Base-by-base conservation (phyloP, 768 basidiomycete species). In the Aureoboletus auriporus region DNA sequence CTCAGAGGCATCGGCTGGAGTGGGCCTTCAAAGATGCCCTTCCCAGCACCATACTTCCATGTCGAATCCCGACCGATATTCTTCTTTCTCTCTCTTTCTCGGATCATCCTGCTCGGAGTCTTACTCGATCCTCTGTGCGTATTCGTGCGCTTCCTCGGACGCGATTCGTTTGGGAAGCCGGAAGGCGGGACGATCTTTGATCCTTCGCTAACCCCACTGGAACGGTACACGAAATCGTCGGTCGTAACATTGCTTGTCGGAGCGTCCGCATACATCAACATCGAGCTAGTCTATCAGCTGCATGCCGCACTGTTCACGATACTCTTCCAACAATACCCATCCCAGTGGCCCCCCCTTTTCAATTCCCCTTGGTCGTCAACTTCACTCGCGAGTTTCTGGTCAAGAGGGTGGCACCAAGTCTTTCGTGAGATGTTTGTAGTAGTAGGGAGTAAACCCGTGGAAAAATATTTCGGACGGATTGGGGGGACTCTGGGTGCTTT, bases 301-400 rank as follows among this genome's bases (percentile, higher is more conserved):
- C 38, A 63, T 39, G 72, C 79, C 3, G 29, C 80, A 12, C 35
- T 78, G 34, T 75, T 71, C 29, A 64, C 79, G 28, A 40, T 71
- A 33, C 42, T 82, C 27, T 72, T 84, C 39, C 56, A 60, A 23
- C 80, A 84, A 59, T 53, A 69, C 39, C 74, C 75, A 0, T 68
- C 66, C 0, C 71, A 79, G 42, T 86, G 83, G 83, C 86, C 85
- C 0, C 84, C 82, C 1, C 50, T 80, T 23, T 84, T 85, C 61
- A 67, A 77, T 46, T 43, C 65, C 6, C 86, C 86, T 4, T 86
- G 77, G 76, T 36, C 60, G 9, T 61, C 80, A 0, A 79, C 78
- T 4, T 85, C 83, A 4, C 64, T 88, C 16, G 62, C 68, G 33
- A 75, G 80, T 20, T 78, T 83, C 48, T 88, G 86, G 86, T 70